These are phyloP conservation scores for Hawksworthiomyces lignivorus DNA, from an alignment of 2,329 filamentous ascomycete species.

Conservation along the genomic window DNA sequence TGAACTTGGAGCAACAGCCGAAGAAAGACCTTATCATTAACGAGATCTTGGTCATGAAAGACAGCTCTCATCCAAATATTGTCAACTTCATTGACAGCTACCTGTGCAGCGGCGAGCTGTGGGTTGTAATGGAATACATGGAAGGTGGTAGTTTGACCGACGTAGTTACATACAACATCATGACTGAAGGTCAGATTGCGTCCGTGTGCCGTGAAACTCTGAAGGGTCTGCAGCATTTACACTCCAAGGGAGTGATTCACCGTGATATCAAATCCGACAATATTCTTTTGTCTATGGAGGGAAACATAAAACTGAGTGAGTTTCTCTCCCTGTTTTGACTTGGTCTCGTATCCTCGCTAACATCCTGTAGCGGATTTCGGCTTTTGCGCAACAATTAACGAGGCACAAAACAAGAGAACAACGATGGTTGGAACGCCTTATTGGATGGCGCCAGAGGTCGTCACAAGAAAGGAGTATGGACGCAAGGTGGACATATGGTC, in stretches of 20 bases:
- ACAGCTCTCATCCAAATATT: slow-evolving; percentile 96
- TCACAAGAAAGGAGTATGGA: slow-evolving; percentile 94
- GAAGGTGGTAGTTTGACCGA: slow-evolving; percentile 96
- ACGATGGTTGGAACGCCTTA: slow-evolving; percentile 99
- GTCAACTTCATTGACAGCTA: slow-evolving; percentile 99
- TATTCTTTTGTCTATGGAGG: slow-evolving; percentile 85
- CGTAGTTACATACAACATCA: slow-evolving; percentile 98
- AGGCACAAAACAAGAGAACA: slow-evolving; percentile 91
- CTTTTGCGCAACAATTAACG: slow-evolving; percentile 97
- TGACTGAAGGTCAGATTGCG: slow-evolving; percentile 96
- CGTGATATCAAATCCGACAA: slow-evolving; percentile 99
- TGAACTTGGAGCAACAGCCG: slow-evolving; percentile 96
- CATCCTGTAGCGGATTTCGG: slow-evolving; percentile 74
- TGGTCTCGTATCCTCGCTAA: not conserved
- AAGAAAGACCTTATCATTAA: slow-evolving; percentile 99
- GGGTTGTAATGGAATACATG: slow-evolving; percentile 99
- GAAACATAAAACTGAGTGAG: slow-evolving; percentile 95
- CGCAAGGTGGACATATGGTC: slow-evolving; percentile 99
- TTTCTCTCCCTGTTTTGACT: slow-evolving; percentile 13
- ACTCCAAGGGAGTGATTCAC: slow-evolving; percentile 97
- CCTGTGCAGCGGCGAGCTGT: slow-evolving; percentile 79
- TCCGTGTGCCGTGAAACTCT: slow-evolving; percentile 91
- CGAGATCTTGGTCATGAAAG: slow-evolving; percentile 98
- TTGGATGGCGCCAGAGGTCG: slow-evolving; percentile 99
- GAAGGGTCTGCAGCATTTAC: slow-evolving; percentile 84